phyloP scores from a whole-genome alignment of 495 filamentous ascomycete species.

The Penicillium chermesinum region DNA sequence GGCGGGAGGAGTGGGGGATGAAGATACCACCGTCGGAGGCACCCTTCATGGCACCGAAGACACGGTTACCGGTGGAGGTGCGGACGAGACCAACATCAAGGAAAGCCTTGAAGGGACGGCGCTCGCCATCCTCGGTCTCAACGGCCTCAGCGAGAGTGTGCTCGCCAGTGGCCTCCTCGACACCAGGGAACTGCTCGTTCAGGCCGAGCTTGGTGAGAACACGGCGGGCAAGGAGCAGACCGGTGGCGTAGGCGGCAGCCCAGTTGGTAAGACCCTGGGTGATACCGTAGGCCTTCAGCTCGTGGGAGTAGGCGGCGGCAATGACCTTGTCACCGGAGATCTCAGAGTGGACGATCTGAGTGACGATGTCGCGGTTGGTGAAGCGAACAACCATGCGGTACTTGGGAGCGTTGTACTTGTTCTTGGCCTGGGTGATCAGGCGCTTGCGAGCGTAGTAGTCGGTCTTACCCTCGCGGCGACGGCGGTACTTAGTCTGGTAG shows the following conservation, averaged over 20 bases:
- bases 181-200: slow-evolving; percentile 83
- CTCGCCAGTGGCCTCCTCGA: slow-evolving; percentile 93
- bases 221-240: slow-evolving; percentile 93
- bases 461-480: slow-evolving; percentile 94
- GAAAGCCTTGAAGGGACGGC: slow-evolving; percentile 97
- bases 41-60: slow-evolving; percentile 99
- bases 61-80: slow-evolving; percentile 94
- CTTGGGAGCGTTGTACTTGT: slow-evolving; percentile 99
- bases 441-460: slow-evolving; percentile 99
- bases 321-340: slow-evolving; percentile 97
- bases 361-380: slow-evolving; percentile 99
- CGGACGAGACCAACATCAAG: slow-evolving; percentile 95
- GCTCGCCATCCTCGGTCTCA: slow-evolving; percentile 75
- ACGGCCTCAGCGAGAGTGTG: slow-evolving; percentile 87
- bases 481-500: slow-evolving; percentile 99
- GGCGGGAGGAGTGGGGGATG: slow-evolving; percentile 96
- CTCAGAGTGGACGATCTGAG: slow-evolving; percentile 95
- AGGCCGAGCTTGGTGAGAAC: slow-evolving; percentile 93
- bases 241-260: slow-evolving; percentile 94
- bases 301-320: slow-evolving; percentile 88
- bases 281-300: slow-evolving; percentile 95
- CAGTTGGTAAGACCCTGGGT: slow-evolving; percentile 99
- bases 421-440: slow-evolving; percentile 99
- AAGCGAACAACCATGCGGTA: slow-evolving; percentile 99
- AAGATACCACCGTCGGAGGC: slow-evolving; percentile 96